Evolutionary conservation across 306 rosid genomes (phyloP), one percentile per base, ranked within the genome.

Genomic region (Pueraria montana): DNA sequence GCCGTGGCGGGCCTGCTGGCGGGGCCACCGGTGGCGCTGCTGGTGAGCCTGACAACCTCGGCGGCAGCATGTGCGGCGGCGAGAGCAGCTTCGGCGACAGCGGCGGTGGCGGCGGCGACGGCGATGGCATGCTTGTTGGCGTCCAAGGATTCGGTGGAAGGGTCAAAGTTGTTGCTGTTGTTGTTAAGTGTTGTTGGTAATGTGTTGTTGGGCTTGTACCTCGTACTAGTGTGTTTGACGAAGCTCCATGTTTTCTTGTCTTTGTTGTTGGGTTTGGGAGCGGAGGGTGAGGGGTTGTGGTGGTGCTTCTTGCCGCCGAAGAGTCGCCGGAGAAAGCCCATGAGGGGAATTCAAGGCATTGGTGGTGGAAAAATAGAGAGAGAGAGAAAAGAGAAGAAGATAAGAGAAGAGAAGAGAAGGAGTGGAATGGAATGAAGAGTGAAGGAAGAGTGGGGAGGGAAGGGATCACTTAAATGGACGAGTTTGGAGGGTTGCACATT

Each of bases 51-150:
- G 12, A 96, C 98, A 0, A 96, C 99, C 81, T 96, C 96, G 0
- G 98, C 98, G 0, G 99, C 99, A 1, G 99, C 99, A 24, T 93
- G 99, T 1, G 99, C 98, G 0, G 99, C 99, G 0, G 97, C 94
- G 3, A 96, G 93, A 4, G 98, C 98, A 0, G 98, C 99, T 87
- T 96, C 97, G 0, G 99, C 98, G 0, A 93, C 98, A 5, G 98
- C 96, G 0, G 97, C 98, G 2, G 97, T 96, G 4, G 98, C 98
- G 1, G 97, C 95, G 0, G 98, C 98, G 0, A 96, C 99, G 0
- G 98, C 99, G 30, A 96, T 87, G 8, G 99, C 99, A 79, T 92
- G 98, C 72, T 91, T 91, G 75, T 88, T 91, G 20, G 97, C 84
- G 79, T 92, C 96, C 18, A 88, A 62, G 20, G 87, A 74, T 3